Evolutionary conservation across 805 yeast species (phyloP).

Genomic region (Saturnispora besseyi): DNA sequence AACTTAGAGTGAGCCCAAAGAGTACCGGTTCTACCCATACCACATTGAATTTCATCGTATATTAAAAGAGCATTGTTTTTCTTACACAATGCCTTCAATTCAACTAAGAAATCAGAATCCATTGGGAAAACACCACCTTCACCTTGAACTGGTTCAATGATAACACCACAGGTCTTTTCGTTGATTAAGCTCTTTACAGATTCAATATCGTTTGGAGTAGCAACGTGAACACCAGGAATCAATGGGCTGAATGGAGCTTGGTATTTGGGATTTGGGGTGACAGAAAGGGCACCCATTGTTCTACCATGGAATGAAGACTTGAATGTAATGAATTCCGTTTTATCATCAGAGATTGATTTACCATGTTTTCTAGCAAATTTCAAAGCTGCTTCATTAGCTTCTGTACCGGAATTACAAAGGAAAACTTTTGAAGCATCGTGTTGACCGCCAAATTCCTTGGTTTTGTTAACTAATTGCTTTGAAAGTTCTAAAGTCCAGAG

Average conservation of each 20-base stretch:
- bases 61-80: conserved; percentile 68
- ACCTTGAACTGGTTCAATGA: conserved; percentile 95
- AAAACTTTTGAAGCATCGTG: conserved; percentile 65
- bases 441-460: conserved; percentile 73
- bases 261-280: conserved; percentile 88
- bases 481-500: conserved; percentile 76
- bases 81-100: conserved; percentile 57
- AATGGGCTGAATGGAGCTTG: conserved; percentile 86
- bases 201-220: conserved; percentile 49
- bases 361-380: conserved; percentile 75
- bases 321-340: conserved; percentile 78
- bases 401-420: conserved; percentile 46
- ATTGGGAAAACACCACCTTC: conserved; percentile 89
- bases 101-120: conserved; percentile 51
- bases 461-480: conserved; percentile 57
- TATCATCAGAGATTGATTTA: conserved; percentile 40
- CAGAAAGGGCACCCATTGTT: conserved; percentile 85
- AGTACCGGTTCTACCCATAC: conserved; percentile 85
- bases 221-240: conserved; percentile 79
- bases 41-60: conserved; percentile 95
- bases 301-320: conserved; percentile 91
- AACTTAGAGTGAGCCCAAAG: conserved; percentile 85
- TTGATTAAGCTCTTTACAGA: conserved; percentile 49
- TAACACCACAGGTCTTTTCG: conserved; percentile 78
- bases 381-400: conserved; percentile 39